Conservation (phyloP, 768 basidiomycete species). For the Tubosaeta sp. region DNA sequence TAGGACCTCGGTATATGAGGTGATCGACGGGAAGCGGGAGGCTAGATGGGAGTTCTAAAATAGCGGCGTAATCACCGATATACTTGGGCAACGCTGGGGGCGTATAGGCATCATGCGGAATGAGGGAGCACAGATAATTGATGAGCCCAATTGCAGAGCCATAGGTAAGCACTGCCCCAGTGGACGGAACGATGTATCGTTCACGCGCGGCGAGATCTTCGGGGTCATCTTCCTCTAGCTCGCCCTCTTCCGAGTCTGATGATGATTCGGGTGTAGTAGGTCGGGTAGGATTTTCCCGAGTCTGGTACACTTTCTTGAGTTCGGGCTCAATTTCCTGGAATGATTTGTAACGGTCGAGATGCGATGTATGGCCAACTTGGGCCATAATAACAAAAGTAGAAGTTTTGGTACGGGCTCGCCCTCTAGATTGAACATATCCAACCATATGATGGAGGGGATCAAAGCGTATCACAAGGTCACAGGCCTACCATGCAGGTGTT, state of each 20-base stretch:
- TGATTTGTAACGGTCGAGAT: conserved; percentile 53
- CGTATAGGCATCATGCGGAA: conserved; percentile 70
- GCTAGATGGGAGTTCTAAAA: conserved; percentile 62
- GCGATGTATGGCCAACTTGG: conserved; percentile 51
- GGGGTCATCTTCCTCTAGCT: conserved; percentile 45
- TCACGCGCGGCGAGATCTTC: conserved; percentile 63
- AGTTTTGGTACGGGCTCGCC: conserved; percentile 70
- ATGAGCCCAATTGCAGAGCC: conserved; percentile 69
- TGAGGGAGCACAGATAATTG: conserved; percentile 71
- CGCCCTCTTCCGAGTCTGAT: conserved; percentile 30
- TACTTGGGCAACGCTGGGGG: conserved; percentile 56
- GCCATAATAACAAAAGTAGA: conserved; percentile 85
- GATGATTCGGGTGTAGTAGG: conserved; percentile 24
- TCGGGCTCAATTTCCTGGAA: conserved; percentile 61
- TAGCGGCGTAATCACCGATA: conserved; percentile 52
- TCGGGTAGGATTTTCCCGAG: conserved; percentile 36
- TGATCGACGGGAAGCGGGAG: conserved; percentile 55
- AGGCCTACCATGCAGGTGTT: conserved; percentile 48
- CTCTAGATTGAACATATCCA: conserved; percentile 86
- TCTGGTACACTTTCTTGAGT: conserved; percentile 59
- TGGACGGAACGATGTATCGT: conserved; percentile 64
- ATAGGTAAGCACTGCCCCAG: conserved; percentile 78
- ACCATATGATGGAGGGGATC: conserved; percentile 80
- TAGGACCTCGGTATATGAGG: conserved; percentile 57
- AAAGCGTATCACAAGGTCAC: conserved; percentile 83